Evolutionary conservation across 441 rosid genomes (phyloP), one percentile per base, ranked within the genome.

Genomic region (Omphalea diandra): DNA sequence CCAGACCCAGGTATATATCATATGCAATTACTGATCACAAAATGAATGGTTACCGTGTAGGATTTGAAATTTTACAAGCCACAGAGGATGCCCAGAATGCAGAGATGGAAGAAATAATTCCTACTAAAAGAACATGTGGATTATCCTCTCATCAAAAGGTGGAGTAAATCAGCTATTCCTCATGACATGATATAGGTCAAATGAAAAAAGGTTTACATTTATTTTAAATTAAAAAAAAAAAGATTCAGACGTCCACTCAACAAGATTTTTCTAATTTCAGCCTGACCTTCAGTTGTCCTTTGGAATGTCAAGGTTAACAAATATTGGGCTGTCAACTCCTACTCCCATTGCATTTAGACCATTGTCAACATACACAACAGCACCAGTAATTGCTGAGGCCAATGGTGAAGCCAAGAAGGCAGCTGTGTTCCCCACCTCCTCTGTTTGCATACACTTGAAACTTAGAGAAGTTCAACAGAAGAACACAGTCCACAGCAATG

Each of bases 261-360:
- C 3, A 18, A 53, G 35, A 17, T 1, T 26, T 57, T 18, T 71
- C 55, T 31, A 31, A 59, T 27, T 18, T 40, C 38, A 20, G 49
- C 50, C 54, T 44, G 14, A 59, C 33, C 38, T 24, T 24, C 43
- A 67, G 20, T 55, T 38, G 20, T 7, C 38, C 65, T 80, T 87
- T 0, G 94, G 91, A 62, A 83, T 84, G 86, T 86, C 73, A 7
- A 94, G 93, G 68, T 87, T 81, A 65, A 65, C 81, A 29, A 94
- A 90, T 55, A 87, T 81, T 1, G 97, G 97, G 79, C 98, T 92
- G 84, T 94, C 98, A 0, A 92, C 81, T 74, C 93, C 97, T 0
- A 94, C 96, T 4, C 97, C 98, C 98, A 94, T 94, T 20, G 93
- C 90, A 55, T 92, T 88, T 44, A 94, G 80, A 40, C 99, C 99